Percentiles rank a stretch among this genome's conserved stretches.
These are phyloP conservation scores for Capsicum rhomboideum DNA, from an alignment of 257 asterid species.

Conservation along the genomic window DNA sequence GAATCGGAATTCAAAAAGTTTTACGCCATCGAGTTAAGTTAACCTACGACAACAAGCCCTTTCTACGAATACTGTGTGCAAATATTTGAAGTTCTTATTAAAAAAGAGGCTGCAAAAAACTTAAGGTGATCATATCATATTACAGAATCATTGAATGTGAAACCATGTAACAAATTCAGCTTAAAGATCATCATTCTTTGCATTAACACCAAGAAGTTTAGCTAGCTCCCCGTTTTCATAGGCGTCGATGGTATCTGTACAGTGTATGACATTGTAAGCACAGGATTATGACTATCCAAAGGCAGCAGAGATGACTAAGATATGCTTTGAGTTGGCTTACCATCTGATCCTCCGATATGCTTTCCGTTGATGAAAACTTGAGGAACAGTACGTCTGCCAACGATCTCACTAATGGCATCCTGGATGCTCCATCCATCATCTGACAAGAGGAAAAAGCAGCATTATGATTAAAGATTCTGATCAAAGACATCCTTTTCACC, in stretches of 20 bases:
- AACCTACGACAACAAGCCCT: too few species aligned
- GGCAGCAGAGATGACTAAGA: neutral
- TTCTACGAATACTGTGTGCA: too few species aligned
- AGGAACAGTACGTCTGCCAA: constrained; percentile 82
- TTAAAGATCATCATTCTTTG: constrained; percentile 60
- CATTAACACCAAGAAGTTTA: constrained; percentile 43
- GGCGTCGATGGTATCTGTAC: constrained; percentile 72
- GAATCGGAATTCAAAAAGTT: too few species aligned
- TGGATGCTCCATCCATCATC: constrained; percentile 77
- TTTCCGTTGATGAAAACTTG: constrained; percentile 87
- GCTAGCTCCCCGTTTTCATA: constrained; percentile 66
- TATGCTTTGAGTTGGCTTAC: constrained; percentile 22
- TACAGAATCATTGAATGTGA: constrained; percentile 16
- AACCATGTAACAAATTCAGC: constrained; percentile 4
- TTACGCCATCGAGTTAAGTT: too few species aligned
- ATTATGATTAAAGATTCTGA: neutral
- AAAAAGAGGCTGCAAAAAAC: neutral
- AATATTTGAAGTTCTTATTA: neutral
- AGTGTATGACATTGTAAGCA: neutral
- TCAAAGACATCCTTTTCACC: neutral
- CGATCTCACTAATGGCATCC: constrained; percentile 59
- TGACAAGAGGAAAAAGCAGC: neutral
- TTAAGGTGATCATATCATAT: neutral
- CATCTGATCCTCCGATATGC: constrained; percentile 97
- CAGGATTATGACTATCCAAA: neutral